These are phyloP conservation scores for Cinnamomum micranthum DNA, from an alignment of 164 flowering plant genomes.

Conservation along the genomic window DNA sequence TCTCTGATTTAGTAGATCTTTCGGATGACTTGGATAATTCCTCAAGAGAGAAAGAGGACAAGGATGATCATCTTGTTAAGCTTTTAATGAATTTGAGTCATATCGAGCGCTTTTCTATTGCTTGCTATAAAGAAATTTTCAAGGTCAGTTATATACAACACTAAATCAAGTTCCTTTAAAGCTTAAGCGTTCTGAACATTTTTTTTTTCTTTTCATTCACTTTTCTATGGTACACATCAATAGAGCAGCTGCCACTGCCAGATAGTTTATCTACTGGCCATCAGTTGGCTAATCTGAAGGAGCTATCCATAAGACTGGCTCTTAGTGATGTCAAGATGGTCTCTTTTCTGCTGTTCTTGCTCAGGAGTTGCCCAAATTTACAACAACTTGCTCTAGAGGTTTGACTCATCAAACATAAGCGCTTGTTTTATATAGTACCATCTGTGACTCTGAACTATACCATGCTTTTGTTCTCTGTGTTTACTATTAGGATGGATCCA, in stretches of 20 bases:
- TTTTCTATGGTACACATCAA: background rate
- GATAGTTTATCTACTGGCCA: background rate
- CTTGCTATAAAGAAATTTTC: background rate
- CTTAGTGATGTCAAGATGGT: background rate
- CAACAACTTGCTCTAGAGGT: background rate
- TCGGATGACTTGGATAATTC: background rate
- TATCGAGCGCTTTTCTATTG: background rate
- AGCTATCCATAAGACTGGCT: background rate
- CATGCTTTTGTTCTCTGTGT: background rate
- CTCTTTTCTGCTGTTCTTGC: background rate
- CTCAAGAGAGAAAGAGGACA: background rate
- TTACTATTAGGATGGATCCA: background rate
- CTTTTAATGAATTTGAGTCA: background rate
- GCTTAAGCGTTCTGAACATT: background rate
- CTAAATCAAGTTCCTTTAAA: background rate
- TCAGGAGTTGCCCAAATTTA: conserved; percentile 3
- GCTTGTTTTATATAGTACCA: background rate
- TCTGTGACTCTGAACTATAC: background rate
- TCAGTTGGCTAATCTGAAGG: background rate
- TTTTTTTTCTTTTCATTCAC: background rate
- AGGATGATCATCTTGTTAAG: background rate
- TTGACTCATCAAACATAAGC: too few species aligned
- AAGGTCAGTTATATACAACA: background rate
- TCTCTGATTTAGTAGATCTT: background rate
- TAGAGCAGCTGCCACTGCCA: background rate